These are phyloP conservation scores for Sextonia rubra DNA, from an alignment of 164 flowering plant genomes.

Conservation along the genomic window DNA sequence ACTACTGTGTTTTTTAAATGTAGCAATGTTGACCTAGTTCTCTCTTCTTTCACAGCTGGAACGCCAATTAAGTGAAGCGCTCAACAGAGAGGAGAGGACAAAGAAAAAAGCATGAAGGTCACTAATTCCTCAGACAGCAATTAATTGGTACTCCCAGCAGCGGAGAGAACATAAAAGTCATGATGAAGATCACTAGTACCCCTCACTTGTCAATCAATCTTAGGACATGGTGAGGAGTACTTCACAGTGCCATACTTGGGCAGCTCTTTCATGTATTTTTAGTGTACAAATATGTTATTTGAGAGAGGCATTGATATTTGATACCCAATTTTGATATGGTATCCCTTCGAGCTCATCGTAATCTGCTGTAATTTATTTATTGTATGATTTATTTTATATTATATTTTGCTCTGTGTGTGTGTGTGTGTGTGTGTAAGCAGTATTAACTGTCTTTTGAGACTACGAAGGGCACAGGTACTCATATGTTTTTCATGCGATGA, in stretches of 20 bases:
- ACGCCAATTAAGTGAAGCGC: not conserved
- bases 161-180: no score
- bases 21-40: not conserved
- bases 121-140: not conserved
- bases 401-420: not conserved
- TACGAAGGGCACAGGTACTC: no score
- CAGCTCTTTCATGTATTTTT: not conserved
- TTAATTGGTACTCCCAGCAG: no score
- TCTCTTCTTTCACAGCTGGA: conserved; percentile 2
- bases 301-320: not conserved
- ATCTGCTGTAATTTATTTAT: not conserved
- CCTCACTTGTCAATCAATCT: no score
- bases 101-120: no score
- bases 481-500: no score
- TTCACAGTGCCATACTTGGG: not conserved
- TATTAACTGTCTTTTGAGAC: no score
- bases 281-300: not conserved
- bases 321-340: not conserved
- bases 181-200: no score
- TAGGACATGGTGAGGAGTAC: not conserved
- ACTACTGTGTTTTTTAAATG: not conserved
- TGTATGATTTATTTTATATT: not conserved
- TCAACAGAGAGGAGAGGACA: not conserved
- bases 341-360: not conserved
- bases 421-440: no score